Evolutionary conservation across 2,329 filamentous ascomycete species (phyloP), one percentile per base, ranked within the genome.

Genomic region (Talaromyces piceae): DNA sequence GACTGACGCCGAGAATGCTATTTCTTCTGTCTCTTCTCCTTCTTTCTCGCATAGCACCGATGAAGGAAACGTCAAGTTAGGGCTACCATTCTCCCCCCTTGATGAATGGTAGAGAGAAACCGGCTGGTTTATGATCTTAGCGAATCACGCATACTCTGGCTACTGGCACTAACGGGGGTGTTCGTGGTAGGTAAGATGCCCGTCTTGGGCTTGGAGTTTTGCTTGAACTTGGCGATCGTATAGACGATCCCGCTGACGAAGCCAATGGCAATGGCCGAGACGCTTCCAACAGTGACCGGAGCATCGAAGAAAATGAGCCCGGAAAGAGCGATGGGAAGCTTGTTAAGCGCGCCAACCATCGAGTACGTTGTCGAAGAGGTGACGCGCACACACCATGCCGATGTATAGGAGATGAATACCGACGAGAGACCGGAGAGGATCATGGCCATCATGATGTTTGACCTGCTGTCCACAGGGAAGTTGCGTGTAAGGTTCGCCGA

Each of bases 391-490:
- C 93, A 97, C 93, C 93, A 98, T 31, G 93, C 93, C 13, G 91
- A 96, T 66, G 90, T 94, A 79, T 98, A 98, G n/a, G 91, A 97
- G 71, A 98, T 98, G 74, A 96, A 95, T 64, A 97, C 91, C 47
- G 91, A 88, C 30, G 84, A 91, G 49, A 96, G 78, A 54, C 93
- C 93, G 4, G 93, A 96, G 72, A 97, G 87, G 63, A 97, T 75
- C 88, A 97, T 96, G 64, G 91, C 88, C 54, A 87, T 73, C 59
- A 95, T 79, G 61, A 96, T 83, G 60, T 77, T 80, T 70, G 88
- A 93, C 61, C 91, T 87, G 28, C 82, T 77, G 58, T 86, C 86
- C n/a, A 75, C 61, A 2, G 93, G 93, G 76, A 98, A 98, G 78
- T 97, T 97, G 70, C 79, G 83, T 59, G 76, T 72, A 60, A 98